A percentile compares a stretch with the other conserved stretches of the same genome.
Conservation (phyloP, 352 stramenopile genomes). For the Elongisporangium senticosum region DNA sequence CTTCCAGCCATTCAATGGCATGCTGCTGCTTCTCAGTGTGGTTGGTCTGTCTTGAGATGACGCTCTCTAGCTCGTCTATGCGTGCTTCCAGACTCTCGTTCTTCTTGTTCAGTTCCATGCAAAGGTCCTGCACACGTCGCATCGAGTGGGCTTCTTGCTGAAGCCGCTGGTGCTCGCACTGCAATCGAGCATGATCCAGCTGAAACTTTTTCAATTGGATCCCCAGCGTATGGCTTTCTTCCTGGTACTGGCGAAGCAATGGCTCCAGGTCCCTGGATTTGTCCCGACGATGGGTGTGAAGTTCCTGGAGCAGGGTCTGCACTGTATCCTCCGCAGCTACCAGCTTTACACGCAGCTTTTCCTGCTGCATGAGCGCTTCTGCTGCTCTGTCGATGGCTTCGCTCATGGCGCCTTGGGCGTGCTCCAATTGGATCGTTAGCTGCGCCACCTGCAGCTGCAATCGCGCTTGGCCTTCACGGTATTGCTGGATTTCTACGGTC, state of each 20-base stretch:
- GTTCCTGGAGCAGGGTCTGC: constrained; percentile 5
- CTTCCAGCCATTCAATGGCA: constrained; percentile 18
- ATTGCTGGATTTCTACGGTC: constrained; percentile 8
- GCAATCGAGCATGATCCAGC: not conserved
- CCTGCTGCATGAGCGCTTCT: constrained; percentile 22
- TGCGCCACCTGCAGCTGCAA: constrained; percentile 9
- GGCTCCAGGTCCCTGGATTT: constrained; percentile 2
- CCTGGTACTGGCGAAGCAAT: not conserved
- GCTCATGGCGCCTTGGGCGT: constrained; percentile 15
- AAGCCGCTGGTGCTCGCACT: constrained; percentile 3
- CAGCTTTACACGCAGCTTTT: constrained; percentile 4
- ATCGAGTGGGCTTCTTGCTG: constrained; percentile 14
- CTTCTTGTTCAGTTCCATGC: constrained; percentile 4
- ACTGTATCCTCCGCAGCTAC: not conserved
- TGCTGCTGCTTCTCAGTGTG: constrained; percentile 23
- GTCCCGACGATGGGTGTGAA: not conserved
- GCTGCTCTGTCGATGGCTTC: constrained; percentile 40
- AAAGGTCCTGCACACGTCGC: constrained; percentile 4
- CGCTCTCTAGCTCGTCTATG: constrained; percentile 4
- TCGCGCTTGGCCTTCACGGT: not conserved
- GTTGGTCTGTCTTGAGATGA: constrained; percentile 12
- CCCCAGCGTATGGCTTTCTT: constrained; percentile 1
- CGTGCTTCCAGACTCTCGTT: constrained; percentile 6
- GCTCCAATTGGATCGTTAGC: constrained; percentile 13
- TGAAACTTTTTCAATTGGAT: not conserved